Base-by-base conservation (phyloP, 2,329 filamentous ascomycete species). In the Aspergillus sergii region DNA sequence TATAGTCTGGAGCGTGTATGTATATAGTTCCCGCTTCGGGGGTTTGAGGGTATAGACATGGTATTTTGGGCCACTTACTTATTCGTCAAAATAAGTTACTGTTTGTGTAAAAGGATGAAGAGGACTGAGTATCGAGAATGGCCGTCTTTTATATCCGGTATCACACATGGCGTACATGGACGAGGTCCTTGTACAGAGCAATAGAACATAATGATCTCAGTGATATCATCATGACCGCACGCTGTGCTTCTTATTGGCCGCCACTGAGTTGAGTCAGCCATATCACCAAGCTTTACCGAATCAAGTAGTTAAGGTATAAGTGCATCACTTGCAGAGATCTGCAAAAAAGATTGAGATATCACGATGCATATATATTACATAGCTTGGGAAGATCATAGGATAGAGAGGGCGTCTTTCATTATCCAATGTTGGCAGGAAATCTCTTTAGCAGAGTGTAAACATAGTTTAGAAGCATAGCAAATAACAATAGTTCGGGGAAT, bases 401-500 rank as follows among this genome's bases (percentile, higher is more conserved):
- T n/a, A 10, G 28, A 16, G 7, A n/a, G 16, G 19, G 26, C 10
- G 9, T 32, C 8, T n/a, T 11, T 32, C 16, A 21, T 51, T 19
- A 34, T n/a, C 28, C 48, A 32, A 32, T 32, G 48, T 2, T 4
- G 9, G 28, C 4, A 21, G 26, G 26, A 7, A 34, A 34, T 21
- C 19, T 21, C 19, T 21, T 34, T 21, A 21, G 7, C 19, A 51
- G 21, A 19, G 48, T 2, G 48, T 32, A 10, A 34, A 32, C 16
- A 32, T 32, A 28, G 10, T 32, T 19, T 21, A 32, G 48, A 32
- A n/a, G 19, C 19, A 23, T 19, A 28, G 26, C 14, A 9, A 32
- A n/a, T 32, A 51, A 26, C 45, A 48, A 32, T 51, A 32, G 21
- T 54, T 54, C 51, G 60, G 60, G 60, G 60, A 61, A 58, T 61